These are phyloP conservation scores for Selenicereus undatus DNA, from an alignment of 148 eudicot genomes.

Conservation along the genomic window DNA sequence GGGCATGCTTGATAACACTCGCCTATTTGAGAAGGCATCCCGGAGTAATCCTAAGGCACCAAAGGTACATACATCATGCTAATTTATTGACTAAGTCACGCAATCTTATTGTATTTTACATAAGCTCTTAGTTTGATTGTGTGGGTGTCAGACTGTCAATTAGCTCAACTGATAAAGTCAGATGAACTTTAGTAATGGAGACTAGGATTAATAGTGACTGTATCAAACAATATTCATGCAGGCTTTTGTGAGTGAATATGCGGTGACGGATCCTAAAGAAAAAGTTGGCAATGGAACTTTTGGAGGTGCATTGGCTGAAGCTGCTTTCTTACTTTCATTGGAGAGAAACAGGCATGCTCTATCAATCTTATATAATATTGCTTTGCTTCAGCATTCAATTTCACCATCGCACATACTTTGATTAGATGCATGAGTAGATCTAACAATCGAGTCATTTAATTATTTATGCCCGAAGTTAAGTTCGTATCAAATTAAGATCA, in stretches of 20 bases:
- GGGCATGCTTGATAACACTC: conserved; percentile 15
- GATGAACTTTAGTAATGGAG: not conserved
- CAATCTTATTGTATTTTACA: not conserved
- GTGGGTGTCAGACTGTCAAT: not conserved
- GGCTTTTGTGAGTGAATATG: conserved; percentile 33
- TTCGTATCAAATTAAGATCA: too few relatives aligned
- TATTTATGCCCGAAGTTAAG: too few relatives aligned
- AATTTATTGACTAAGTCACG: too few relatives aligned
- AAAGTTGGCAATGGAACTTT: conserved; percentile 17
- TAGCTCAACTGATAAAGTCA: not conserved
- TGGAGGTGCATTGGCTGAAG: conserved; percentile 28
- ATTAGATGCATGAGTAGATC: not conserved
- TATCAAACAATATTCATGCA: not conserved
- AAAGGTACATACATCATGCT: conserved; percentile 23
- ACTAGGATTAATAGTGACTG: not conserved
- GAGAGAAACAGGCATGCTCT: conserved; percentile 50
- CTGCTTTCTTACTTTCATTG: conserved; percentile 25
- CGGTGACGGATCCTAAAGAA: conserved; percentile 9
- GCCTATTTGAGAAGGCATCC: conserved; percentile 7
- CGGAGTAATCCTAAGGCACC: conserved; percentile 13
- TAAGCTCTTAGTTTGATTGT: too few relatives aligned
- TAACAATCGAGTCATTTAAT: not conserved
- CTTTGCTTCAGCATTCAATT: not conserved
- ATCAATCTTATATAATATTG: too few relatives aligned
- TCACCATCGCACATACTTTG: too few relatives aligned